Conservation (phyloP, 345 rosid species). For the Brassica nigra region DNA sequence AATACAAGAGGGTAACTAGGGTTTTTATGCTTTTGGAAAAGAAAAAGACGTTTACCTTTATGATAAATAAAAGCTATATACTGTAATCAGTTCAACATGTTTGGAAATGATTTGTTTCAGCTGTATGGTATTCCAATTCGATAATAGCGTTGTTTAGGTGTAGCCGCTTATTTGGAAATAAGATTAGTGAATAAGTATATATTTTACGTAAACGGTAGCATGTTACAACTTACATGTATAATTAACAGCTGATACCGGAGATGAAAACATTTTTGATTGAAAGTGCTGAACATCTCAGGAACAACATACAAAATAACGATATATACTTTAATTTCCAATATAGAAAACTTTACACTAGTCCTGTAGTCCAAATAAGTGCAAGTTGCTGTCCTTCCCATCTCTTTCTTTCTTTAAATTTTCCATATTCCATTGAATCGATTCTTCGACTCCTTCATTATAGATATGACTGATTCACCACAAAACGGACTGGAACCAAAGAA, state of each 20-base stretch:
- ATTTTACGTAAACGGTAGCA: not conserved
- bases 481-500: constrained; percentile 7
- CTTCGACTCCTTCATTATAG: constrained; percentile 15
- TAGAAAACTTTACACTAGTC: not conserved
- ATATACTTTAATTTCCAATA: not conserved
- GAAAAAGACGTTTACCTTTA: constrained; percentile 38
- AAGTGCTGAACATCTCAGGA: not conserved
- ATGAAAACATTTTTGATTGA: not conserved
- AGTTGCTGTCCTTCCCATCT: constrained; percentile 33
- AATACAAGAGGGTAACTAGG: constrained; percentile 18
- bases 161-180: not conserved
- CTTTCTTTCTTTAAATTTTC: constrained; percentile 14
- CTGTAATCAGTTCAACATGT: constrained; percentile 1
- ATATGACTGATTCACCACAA: constrained; percentile 23
- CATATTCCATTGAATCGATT: constrained; percentile 12
- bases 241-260: not conserved
- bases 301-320: not conserved
- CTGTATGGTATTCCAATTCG: not conserved
- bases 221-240: not conserved
- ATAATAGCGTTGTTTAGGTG: constrained; percentile 7
- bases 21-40: constrained; percentile 34
- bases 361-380: constrained; percentile 14
- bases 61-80: constrained; percentile 16
- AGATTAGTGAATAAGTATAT: not conserved
- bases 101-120: not conserved